Evolutionary conservation across 768 basidiomycete genomes (phyloP).

Genomic region (Naganishia randhawae): DNA sequence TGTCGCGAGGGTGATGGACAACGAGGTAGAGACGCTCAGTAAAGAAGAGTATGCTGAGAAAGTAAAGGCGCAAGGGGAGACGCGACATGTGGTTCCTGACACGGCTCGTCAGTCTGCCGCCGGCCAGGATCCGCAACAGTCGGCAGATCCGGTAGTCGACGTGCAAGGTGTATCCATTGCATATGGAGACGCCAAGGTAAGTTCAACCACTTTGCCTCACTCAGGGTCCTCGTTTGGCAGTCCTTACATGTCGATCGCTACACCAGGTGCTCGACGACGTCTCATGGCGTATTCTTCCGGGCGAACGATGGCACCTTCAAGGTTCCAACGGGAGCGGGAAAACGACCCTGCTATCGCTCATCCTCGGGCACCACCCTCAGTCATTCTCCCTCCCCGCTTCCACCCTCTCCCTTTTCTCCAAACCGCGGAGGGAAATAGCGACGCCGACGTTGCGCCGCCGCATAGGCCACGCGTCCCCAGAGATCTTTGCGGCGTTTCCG

Average conservation of each 20-base stretch:
- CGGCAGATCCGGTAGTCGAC: slow-evolving; percentile 55
- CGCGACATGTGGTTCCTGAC: slow-evolving; percentile 2
- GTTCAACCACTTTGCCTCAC: slow-evolving; percentile 17
- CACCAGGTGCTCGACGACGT: slow-evolving; percentile 72
- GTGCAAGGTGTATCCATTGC: slow-evolving; percentile 66
- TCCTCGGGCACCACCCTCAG: slow-evolving; percentile 93
- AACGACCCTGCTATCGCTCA: slow-evolving; percentile 80
- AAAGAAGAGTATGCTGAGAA: slow-evolving; percentile 55
- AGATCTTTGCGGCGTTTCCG: slow-evolving; percentile 87
- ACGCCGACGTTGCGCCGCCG: slow-evolving; percentile 63
- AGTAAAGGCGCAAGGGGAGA: background rate
- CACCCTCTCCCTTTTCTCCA: slow-evolving; percentile 60
- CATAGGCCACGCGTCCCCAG: slow-evolving; percentile 80
- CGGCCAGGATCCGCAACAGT: background rate
- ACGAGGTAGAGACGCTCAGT: slow-evolving; percentile 57
- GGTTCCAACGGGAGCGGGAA: slow-evolving; percentile 94
- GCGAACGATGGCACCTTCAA: slow-evolving; percentile 84
- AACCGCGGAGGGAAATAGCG: slow-evolving; percentile 63
- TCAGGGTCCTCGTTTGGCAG: background rate
- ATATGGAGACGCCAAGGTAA: slow-evolving; percentile 65
- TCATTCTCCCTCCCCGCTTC: slow-evolving; percentile 68
- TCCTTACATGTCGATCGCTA: background rate
- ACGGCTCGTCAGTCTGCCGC: background rate
- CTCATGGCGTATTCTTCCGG: slow-evolving; percentile 74
- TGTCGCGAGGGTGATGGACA: slow-evolving; percentile 43